Percentiles rank a stretch among this genome's conserved stretches.
These are phyloP conservation scores for Bretschneidera sinensis DNA, from an alignment of 345 rosid species.

Conservation along the genomic window DNA sequence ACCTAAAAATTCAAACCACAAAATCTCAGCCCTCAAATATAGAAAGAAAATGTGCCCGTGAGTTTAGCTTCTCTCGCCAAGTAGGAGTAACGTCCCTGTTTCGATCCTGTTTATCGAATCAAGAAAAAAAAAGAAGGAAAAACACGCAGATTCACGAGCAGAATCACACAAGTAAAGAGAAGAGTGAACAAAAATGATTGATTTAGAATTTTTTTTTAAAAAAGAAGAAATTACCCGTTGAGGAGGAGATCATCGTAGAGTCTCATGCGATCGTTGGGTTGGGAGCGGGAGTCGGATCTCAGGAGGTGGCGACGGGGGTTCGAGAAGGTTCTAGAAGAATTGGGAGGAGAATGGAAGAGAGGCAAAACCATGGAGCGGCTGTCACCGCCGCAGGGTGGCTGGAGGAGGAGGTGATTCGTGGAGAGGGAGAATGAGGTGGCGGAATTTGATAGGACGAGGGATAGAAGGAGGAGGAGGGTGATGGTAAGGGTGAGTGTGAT, in stretches of 20 bases:
- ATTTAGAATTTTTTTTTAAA: neutral
- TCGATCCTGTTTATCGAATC: neutral
- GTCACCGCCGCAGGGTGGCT: slow-evolving; percentile 22
- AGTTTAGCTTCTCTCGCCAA: too few species aligned
- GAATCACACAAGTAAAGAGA: neutral
- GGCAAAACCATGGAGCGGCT: slow-evolving; percentile 71
- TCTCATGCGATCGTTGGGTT: slow-evolving; percentile 68
- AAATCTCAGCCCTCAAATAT: neutral
- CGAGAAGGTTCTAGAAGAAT: slow-evolving; percentile 31
- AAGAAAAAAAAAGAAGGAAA: slow-evolving; percentile 1
- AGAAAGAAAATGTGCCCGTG: too few species aligned
- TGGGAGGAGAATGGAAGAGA: slow-evolving; percentile 46
- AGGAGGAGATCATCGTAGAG: slow-evolving; percentile 93
- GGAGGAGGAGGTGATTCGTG: slow-evolving; percentile 15
- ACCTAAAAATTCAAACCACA: slow-evolving; percentile 33
- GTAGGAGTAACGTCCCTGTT: too few species aligned
- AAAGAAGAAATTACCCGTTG: slow-evolving; percentile 49
- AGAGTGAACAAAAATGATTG: neutral
- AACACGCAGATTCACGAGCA: neutral
- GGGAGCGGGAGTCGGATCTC: slow-evolving; percentile 35
- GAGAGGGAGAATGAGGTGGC: slow-evolving; percentile 18
- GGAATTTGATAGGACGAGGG: slow-evolving; percentile 18
- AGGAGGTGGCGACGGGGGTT: slow-evolving; percentile 51
- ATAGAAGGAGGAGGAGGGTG: slow-evolving; percentile 17
- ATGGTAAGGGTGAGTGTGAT: slow-evolving; percentile 12